Base-by-base conservation (phyloP, 2,329 filamentous ascomycete species). In the Bipolaris zeicola region DNA sequence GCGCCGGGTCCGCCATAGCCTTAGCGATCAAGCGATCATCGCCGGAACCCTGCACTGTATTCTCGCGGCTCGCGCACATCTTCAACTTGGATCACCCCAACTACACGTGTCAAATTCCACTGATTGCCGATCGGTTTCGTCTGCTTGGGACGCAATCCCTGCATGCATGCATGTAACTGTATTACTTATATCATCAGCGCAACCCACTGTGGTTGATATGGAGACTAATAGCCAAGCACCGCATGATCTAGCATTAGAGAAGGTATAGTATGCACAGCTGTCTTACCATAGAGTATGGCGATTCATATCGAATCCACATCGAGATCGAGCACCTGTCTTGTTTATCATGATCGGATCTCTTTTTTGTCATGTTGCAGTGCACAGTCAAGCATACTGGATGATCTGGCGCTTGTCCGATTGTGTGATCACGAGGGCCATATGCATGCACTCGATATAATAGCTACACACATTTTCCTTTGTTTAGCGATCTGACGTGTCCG, bases 21-120 rank as follows among this genome's bases (percentile, higher is more conserved):
- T 41, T 31, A 31, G 28, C 28, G 28, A 31, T 31, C 28, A 31
- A 41, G 22, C 28, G 39, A 59, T 56, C 53, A 47, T 36, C 28
- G 33, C 24, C 43, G 44, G 22, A n/a, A 24, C 51, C 45, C 28
- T 34, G 52, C 14, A 28, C 18, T 36, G 38, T 26, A 31, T 6
- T 28, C 43, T 43, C 33, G 36, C 36, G 8, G 18, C 43, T 43
- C 33, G 36, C 36, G 26, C 28, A 37, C 20, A 26, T 18, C 20
- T 43, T 39, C 42, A 36, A 36, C 28, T 26, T 18, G 10, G 22
- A 39, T 50, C 20, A 16, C 45, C 18, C 42, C 24, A 24, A 39
- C 38, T 38, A 14, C 20, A 52, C 20, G n/a, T 44, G 26, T 6
- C 38, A 24, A 11, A 38, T n/a, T n/a, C n/a, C n/a, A 13, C 20